Percentiles rank a stretch among this genome's conserved stretches.
Evolutionary conservation across 2,329 filamentous ascomycete genomes (phyloP).

Genomic region (Xylariomycetidae sp.): DNA sequence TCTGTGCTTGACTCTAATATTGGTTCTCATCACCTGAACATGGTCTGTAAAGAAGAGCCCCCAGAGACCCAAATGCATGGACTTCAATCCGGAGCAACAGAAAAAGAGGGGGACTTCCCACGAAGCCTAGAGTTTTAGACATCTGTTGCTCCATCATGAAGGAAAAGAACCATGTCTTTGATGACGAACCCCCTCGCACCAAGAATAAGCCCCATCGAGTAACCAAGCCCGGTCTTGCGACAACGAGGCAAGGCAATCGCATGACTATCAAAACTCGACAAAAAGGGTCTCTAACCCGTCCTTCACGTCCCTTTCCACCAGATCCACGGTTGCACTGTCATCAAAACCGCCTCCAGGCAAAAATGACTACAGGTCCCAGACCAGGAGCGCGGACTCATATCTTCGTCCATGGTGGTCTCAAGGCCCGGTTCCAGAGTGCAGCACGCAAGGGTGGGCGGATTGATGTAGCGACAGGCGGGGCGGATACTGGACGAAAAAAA

Average conservation of each 20-base stretch:
- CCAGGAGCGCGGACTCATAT: constrained; percentile 73
- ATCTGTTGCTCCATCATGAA: constrained; percentile 4
- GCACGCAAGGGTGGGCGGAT: constrained; percentile 12
- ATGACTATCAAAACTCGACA: constrained; percentile 93
- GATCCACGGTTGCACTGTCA: constrained; percentile 11
- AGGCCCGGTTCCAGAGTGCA: constrained; percentile 21
- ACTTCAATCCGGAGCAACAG: constrained; percentile 12
- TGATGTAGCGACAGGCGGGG: constrained; percentile 45
- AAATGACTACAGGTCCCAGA: too few relatives aligned
- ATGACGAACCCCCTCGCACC: constrained; percentile 75
- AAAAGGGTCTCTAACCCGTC: constrained; percentile 58
- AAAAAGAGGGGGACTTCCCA: constrained; percentile 20
- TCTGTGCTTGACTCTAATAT: constrained; percentile 99
- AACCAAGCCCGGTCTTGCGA: constrained; percentile 52
- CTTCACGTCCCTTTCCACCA: constrained; percentile 34
- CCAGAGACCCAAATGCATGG: constrained; percentile 3
- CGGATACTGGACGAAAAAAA: constrained; percentile 28
- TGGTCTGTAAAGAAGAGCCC: constrained; percentile 20
- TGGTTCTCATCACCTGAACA: constrained; percentile 87
- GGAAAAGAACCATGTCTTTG: constrained; percentile 42
- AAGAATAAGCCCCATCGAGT: constrained; percentile 99
- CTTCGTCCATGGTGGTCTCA: constrained; percentile 66
- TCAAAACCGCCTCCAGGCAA: constrained; percentile 18
- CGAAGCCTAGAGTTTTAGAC: constrained; percentile 28
- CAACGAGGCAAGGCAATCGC: constrained; percentile 72